Base-by-base conservation (phyloP, 768 basidiomycete species). In the Leccinum fibrillosum region DNA sequence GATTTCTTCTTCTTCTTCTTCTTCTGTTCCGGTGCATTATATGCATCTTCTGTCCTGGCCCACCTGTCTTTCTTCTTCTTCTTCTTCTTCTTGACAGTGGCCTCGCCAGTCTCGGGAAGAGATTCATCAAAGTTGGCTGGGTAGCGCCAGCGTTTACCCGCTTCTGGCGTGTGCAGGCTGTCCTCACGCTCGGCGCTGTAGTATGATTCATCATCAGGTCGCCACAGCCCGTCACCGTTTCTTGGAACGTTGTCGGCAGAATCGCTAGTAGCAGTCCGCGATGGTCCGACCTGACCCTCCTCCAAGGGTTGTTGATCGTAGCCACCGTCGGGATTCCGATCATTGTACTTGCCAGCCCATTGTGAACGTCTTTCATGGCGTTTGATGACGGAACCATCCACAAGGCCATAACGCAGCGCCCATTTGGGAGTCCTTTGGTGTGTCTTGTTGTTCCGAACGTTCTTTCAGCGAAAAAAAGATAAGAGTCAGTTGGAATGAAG, bases 361-460 rank as follows among this genome's bases (percentile, higher is more conserved):
- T 92, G 89, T 48, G 87, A 91, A 70, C 88, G 89, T 59, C 80
- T 82, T 67, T 88, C 82, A 55, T 89, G 86, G 67, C 94, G 89
- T 64, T 83, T 80, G 69, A 90, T 86, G 64, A 88, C 86, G 35
- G 86, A 78, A 23, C 84, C 86, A 71, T 94, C 86, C 61, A 98
- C 85, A 48, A 98, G 89, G 39, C 95, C 95, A 72, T 92, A 92
- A 62, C 88, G 83, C 73, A 90, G 80, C 0, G 88, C 89, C 95
- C 95, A 98, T 74, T 97, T 95, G 19, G 95, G 95, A n/a, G 95
- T 97, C 47, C 95, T 86, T 13, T 82, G 79, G 69, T 90, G 83
- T 65, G 85, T 95, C 80, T 95, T 92, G 79, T 98, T 98, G 77
- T 97, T 98, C 56, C 95, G 81, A 63, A 98, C 86, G 74, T 97